phyloP scores from a whole-genome alignment of 805 yeast species.

The Candida corydali region DNA sequence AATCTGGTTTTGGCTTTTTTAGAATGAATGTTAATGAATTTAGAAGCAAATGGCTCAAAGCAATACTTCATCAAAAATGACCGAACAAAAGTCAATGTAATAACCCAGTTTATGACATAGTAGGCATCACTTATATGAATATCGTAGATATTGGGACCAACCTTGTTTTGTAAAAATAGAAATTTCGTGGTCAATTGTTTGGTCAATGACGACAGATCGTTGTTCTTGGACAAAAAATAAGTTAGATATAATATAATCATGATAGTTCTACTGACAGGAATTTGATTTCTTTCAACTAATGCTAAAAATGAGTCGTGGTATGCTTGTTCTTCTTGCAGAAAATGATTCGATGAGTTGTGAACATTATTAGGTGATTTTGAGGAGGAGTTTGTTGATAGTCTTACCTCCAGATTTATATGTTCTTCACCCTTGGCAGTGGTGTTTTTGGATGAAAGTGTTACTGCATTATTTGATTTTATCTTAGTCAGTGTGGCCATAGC shows the following conservation, averaged over 20 bases:
- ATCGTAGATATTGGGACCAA: constrained; percentile 36
- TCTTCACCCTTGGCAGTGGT: neutral
- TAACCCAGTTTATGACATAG: constrained; percentile 50
- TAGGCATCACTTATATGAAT: constrained; percentile 54
- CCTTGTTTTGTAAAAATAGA: constrained; percentile 29
- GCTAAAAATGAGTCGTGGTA: constrained; percentile 23
- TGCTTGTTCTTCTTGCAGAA: constrained; percentile 4
- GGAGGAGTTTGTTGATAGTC: too few relatives aligned
- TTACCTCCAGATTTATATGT: neutral
- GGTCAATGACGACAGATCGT: constrained; percentile 14
- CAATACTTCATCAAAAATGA: constrained; percentile 55
- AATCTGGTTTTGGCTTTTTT: constrained; percentile 60
- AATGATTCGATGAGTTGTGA: too few relatives aligned
- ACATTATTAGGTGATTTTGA: too few relatives aligned
- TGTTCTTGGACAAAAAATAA: constrained; percentile 15
- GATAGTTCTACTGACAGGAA: constrained; percentile 27
- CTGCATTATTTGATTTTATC: neutral
- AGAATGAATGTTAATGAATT: constrained; percentile 38
- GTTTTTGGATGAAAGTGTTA: neutral
- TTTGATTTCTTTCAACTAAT: constrained; percentile 33
- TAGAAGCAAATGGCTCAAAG: constrained; percentile 53
- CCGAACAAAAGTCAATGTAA: constrained; percentile 55
- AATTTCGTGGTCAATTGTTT: constrained; percentile 28
- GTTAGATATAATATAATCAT: constrained; percentile 21
- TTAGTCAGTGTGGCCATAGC: constrained; percentile 4